Conservation (phyloP, 2,329 filamentous ascomycete genomes). For the Hansfordia pulvinata region DNA sequence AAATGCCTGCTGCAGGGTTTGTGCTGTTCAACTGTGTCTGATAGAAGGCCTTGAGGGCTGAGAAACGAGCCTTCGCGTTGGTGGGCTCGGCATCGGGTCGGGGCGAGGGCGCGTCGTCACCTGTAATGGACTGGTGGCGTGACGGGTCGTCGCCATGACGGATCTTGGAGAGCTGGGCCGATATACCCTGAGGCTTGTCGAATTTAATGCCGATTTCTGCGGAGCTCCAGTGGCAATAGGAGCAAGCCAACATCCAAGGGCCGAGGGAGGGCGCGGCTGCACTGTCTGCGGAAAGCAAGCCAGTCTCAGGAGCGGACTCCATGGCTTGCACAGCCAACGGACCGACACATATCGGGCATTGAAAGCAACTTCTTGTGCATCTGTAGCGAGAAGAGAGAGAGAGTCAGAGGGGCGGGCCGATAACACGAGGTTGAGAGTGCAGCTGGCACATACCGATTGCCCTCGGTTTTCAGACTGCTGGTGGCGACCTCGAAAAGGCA, state of each 20-base stretch:
- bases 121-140: conserved; percentile 5
- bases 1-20: conserved; percentile 35
- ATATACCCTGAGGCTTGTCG: conserved; percentile 77
- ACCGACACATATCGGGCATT: conserved; percentile 79
- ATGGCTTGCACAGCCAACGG: conserved; percentile 64
- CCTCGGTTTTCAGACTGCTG: conserved; percentile 82
- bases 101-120: conserved; percentile 14
- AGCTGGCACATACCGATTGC: conserved; percentile 56
- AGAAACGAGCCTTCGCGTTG: conserved; percentile 32
- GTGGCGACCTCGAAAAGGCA: conserved; percentile 94
- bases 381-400: conserved; percentile 25
- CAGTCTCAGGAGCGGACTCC: conserved; percentile 37
- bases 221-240: conserved; percentile 88
- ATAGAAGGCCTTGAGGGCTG: conserved; percentile 68
- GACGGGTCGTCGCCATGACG: conserved; percentile 44
- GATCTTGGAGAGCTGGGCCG: conserved; percentile 62
- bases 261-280: conserved; percentile 18
- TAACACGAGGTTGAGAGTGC: not conserved
- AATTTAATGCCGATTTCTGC: conserved; percentile 83
- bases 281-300: conserved; percentile 28
- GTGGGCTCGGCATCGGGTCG: conserved; percentile 50
- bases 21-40: conserved; percentile 59
- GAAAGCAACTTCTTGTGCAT: conserved; percentile 89
- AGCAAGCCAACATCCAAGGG: conserved; percentile 71
- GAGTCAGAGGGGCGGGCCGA: conserved; percentile 1